Conservation (phyloP, 1,284 basidiomycete genomes). For the Moesziomyces parantarcticus region DNA sequence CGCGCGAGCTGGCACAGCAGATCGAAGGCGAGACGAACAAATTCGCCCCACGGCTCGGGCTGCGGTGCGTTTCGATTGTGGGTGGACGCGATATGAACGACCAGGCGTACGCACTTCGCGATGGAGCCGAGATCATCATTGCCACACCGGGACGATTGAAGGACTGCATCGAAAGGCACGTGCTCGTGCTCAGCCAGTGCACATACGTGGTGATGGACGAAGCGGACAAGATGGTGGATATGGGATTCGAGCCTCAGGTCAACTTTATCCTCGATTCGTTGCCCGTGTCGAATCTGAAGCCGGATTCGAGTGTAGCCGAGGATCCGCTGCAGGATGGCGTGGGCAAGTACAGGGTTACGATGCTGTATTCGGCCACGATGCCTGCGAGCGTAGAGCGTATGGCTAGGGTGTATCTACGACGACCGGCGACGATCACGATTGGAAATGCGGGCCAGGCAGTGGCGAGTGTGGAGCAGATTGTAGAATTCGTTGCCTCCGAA, state of each 20-base stretch:
- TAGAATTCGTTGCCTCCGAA: conserved; percentile 91
- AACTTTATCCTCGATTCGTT: conserved; percentile 94
- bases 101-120: conserved; percentile 92
- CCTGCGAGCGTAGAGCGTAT: conserved; percentile 93
- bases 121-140: conserved; percentile 97
- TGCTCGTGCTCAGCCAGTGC: conserved; percentile 93
- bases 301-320: conserved; percentile 72
- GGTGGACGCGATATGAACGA: conserved; percentile 93
- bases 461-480: conserved; percentile 94
- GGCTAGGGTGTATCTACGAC: conserved; percentile 89
- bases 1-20: conserved; percentile 96
- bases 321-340: conserved; percentile 56
- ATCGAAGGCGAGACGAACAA: conserved; percentile 92
- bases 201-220: conserved; percentile 99
- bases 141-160: conserved; percentile 97
- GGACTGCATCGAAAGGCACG: conserved; percentile 94
- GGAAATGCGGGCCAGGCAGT: conserved; percentile 97
- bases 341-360: conserved; percentile 68
- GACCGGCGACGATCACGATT: conserved; percentile 94
- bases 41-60: conserved; percentile 87
- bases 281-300: conserved; percentile 84
- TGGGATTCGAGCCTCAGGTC: conserved; percentile 93
- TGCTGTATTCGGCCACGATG: conserved; percentile 98
- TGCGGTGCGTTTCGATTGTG: conserved; percentile 94
- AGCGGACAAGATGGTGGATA: conserved; percentile 97